Evolutionary conservation across 352 stramenopile genomes (phyloP).

Genomic region (Phytophthora syringae): DNA sequence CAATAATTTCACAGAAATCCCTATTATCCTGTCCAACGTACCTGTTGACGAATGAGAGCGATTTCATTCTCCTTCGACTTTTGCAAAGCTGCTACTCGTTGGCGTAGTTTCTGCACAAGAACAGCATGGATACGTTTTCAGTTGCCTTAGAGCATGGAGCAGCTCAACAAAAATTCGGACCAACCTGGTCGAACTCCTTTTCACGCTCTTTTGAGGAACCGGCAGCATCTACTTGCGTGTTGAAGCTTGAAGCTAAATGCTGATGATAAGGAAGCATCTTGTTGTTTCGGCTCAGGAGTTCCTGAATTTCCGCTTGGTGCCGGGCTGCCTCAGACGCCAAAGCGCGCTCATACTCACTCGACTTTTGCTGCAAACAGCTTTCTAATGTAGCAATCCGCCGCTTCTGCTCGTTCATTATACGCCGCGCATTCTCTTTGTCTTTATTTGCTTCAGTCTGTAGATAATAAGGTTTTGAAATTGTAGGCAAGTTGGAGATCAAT

Average conservation of each 20-base stretch:
- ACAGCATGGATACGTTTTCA: background rate
- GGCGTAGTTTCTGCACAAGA: constrained; percentile 45
- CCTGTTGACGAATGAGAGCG: constrained; percentile 71
- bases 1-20: background rate
- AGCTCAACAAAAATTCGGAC: background rate
- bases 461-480: constrained; percentile 6
- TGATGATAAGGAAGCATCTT: constrained; percentile 23
- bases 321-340: constrained; percentile 49
- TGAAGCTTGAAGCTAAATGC: constrained; percentile 24
- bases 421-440: constrained; percentile 71
- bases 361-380: constrained; percentile 57
- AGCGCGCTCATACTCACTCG: constrained; percentile 66
- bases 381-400: constrained; percentile 56
- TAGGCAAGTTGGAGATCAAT: background rate
- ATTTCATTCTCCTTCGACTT: constrained; percentile 75
- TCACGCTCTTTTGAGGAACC: constrained; percentile 34
- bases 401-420: constrained; percentile 61
- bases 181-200: constrained; percentile 37
- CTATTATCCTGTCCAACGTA: constrained; percentile 17
- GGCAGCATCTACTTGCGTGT: constrained; percentile 19
- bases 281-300: constrained; percentile 53
- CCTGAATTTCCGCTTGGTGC: constrained; percentile 63
- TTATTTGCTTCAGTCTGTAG: constrained; percentile 71
- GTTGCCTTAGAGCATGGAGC: background rate
- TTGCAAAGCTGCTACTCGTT: constrained; percentile 62